A percentile compares a stretch with the other conserved stretches of the same genome.
These are phyloP conservation scores for Phytophthora ohioensis DNA, from an alignment of 352 stramenopile genomes.

Conservation along the genomic window DNA sequence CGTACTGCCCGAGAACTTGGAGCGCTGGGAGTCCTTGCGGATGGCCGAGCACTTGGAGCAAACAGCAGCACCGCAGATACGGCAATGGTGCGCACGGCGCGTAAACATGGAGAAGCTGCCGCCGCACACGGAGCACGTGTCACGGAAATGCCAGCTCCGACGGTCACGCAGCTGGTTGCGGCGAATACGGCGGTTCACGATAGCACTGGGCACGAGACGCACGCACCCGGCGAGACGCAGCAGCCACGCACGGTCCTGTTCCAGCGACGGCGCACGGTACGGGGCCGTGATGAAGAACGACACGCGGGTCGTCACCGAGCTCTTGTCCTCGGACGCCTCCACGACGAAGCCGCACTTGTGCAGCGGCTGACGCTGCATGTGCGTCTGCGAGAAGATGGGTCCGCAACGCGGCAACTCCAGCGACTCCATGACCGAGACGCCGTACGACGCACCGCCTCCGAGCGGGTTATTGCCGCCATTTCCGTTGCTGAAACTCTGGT, in stretches of 20 bases:
- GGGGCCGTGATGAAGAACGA: constrained; percentile 78
- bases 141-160: constrained; percentile 58
- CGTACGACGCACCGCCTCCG: constrained; percentile 55
- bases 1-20: constrained; percentile 47
- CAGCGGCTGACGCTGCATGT: constrained; percentile 58
- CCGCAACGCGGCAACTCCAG: constrained; percentile 63
- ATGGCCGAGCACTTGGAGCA: constrained; percentile 83
- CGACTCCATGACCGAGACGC: constrained; percentile 74
- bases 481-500: constrained; percentile 60
- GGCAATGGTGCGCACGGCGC: constrained; percentile 79
- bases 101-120: constrained; percentile 74
- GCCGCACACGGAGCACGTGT: constrained; percentile 74
- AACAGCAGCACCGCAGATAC: constrained; percentile 73
- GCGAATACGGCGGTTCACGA: constrained; percentile 80
- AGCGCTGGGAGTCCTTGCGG: constrained; percentile 52
- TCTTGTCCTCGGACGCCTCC: constrained; percentile 66
- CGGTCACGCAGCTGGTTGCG: constrained; percentile 71
- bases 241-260: constrained; percentile 64
- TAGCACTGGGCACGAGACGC: constrained; percentile 65
- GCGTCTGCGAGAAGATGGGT: constrained; percentile 56
- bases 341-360: constrained; percentile 81
- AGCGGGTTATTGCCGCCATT: constrained; percentile 41
- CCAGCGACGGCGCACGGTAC: constrained; percentile 45
- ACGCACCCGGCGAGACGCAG: constrained; percentile 64
- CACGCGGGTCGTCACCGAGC: constrained; percentile 69